These are phyloP conservation scores for Steccherinum ochraceum DNA, from an alignment of 768 basidiomycete genomes.

Conservation along the genomic window DNA sequence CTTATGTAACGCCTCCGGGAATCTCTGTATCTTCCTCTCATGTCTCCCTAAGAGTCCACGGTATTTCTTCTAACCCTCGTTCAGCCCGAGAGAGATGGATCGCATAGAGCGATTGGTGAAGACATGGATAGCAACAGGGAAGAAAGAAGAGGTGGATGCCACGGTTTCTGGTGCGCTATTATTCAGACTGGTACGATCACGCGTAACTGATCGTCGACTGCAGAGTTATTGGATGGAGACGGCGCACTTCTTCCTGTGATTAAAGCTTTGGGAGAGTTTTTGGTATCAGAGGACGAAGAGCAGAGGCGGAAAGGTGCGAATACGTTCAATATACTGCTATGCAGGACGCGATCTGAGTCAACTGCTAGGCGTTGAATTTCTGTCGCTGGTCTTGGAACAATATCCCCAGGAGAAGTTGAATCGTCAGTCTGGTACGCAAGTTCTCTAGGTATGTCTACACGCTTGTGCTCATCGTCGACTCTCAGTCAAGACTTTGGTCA, in stretches of 20 bases:
- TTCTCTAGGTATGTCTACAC: not conserved
- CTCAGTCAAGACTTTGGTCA: constrained; percentile 72
- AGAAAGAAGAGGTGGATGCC: constrained; percentile 52
- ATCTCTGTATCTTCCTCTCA: too few species aligned
- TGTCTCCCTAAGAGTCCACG: too few species aligned
- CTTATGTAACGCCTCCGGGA: too few species aligned
- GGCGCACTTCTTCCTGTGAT: constrained; percentile 71
- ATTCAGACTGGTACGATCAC: constrained; percentile 24
- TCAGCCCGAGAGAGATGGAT: constrained; percentile 34
- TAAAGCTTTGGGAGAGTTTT: constrained; percentile 79
- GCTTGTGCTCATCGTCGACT: constrained; percentile 9
- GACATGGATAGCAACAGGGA: constrained; percentile 66
- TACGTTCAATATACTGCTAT: not conserved
- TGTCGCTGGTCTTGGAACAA: constrained; percentile 62
- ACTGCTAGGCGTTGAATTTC: constrained; percentile 78
- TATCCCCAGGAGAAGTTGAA: constrained; percentile 63
- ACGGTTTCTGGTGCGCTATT: constrained; percentile 53
- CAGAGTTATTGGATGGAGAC: constrained; percentile 49
- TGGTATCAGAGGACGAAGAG: constrained; percentile 80
- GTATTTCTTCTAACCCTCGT: too few species aligned
- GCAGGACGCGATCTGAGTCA: not conserved
- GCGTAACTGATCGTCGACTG: constrained; percentile 13
- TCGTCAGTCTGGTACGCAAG: constrained; percentile 67
- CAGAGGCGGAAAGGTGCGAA: constrained; percentile 70
- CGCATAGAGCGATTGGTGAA: constrained; percentile 47